A percentile compares a stretch with the other conserved stretches of the same genome.
Evolutionary conservation across 129 eudicot species (phyloP).

Genomic region (Flaveria ramosissima): DNA sequence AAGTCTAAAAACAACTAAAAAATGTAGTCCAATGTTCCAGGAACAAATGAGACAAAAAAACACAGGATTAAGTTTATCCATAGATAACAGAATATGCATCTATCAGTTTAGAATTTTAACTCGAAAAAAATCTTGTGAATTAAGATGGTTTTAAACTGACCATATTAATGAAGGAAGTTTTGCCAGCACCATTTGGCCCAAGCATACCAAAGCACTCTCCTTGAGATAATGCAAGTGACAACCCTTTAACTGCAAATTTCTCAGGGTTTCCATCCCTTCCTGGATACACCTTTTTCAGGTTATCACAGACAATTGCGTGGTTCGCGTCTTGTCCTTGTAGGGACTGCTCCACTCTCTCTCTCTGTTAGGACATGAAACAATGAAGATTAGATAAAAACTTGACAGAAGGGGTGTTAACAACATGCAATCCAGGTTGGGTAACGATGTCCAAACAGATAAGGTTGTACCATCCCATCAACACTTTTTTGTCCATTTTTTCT

Average conservation of each 20-base stretch:
- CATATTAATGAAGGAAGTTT: conserved; percentile 89
- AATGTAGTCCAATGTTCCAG: not conserved
- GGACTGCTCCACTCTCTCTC: conserved; percentile 72
- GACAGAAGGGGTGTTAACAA: not conserved
- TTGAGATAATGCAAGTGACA: conserved; percentile 81
- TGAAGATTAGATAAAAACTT: not conserved
- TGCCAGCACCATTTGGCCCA: conserved; percentile 98
- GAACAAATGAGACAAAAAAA: conserved; percentile 2
- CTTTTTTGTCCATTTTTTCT: not conserved
- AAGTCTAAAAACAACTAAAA: not conserved
- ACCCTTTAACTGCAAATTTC: conserved; percentile 80
- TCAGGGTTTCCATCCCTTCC: conserved; percentile 86
- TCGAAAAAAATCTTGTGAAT: not conserved
- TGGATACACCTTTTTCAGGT: conserved; percentile 78
- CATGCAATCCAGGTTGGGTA: not conserved
- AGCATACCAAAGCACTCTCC: conserved; percentile 98
- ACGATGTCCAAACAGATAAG: not conserved
- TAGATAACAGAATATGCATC: conserved; percentile 17
- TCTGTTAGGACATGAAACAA: conserved; percentile 40
- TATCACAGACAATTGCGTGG: conserved; percentile 63
- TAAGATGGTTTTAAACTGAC: conserved; percentile 49
- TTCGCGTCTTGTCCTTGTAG: conserved; percentile 49
- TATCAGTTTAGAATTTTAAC: conserved; percentile 6
- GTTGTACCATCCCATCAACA: not conserved
- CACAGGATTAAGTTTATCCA: conserved; percentile 11